A percentile compares a stretch with the other conserved stretches of the same genome.
Conservation (phyloP, 78 protist genomes). For the Dictyostelium firmibasis region DNA sequence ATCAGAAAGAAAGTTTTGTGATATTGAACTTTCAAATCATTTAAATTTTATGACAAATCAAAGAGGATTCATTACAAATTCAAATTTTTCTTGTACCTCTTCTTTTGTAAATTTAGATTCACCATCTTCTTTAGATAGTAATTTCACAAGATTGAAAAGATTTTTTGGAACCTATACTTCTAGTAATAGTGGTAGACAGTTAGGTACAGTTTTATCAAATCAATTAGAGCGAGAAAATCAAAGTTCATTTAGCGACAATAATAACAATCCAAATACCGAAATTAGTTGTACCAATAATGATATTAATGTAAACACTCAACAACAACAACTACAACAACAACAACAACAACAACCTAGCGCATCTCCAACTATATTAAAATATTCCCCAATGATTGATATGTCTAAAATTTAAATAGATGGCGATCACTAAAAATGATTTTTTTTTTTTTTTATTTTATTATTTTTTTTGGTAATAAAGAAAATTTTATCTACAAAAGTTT, state of each 20-base stretch:
- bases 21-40: background rate
- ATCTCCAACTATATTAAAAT: background rate
- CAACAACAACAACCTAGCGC: background rate
- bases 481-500: no score
- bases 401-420: background rate
- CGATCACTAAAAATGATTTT: background rate
- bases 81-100: conserved; percentile 19
- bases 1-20: background rate
- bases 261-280: background rate
- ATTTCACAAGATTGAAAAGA: background rate
- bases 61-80: conserved; percentile 25
- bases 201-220: background rate
- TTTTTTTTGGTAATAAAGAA: background rate
- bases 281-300: background rate
- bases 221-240: background rate
- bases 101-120: background rate
- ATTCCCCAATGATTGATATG: conserved; percentile 14
- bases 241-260: background rate
- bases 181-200: background rate
- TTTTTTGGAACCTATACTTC: background rate
- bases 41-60: background rate
- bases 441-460: background rate
- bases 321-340: background rate
- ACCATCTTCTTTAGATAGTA: background rate
- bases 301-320: background rate